Percentiles rank a stretch among this genome's conserved stretches.
phyloP scores from a whole-genome alignment of 371 early-diverging fungal genomes.

The Rhizopus arrhizus region DNA sequence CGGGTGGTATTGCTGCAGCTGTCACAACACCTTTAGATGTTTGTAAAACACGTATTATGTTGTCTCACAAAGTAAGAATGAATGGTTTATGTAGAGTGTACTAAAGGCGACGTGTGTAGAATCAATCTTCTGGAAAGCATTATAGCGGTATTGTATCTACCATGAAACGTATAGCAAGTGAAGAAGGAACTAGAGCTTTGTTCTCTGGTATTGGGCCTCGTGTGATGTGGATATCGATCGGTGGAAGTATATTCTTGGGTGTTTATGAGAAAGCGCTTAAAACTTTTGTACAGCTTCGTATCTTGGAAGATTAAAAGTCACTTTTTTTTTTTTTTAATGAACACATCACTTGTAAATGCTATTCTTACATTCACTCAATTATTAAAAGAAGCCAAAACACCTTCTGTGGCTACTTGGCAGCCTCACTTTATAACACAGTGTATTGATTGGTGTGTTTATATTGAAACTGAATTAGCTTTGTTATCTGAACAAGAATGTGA shows the following conservation, averaged over 20 bases:
- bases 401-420: constrained; percentile 32
- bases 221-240: constrained; percentile 93
- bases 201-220: constrained; percentile 91
- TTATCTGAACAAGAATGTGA: constrained; percentile 12
- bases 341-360: constrained; percentile 15
- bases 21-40: constrained; percentile 94
- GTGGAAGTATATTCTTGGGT: constrained; percentile 94
- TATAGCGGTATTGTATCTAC: constrained; percentile 77
- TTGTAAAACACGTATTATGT: constrained; percentile 89
- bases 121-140: constrained; percentile 38
- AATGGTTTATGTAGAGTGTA: background rate
- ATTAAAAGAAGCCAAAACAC: constrained; percentile 24
- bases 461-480: constrained; percentile 38
- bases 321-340: constrained; percentile 6
- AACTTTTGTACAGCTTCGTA: constrained; percentile 45
- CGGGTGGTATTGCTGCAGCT: constrained; percentile 91
- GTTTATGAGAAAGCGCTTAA: constrained; percentile 85
- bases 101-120: constrained; percentile 7
- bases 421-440: constrained; percentile 29
- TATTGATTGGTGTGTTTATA: constrained; percentile 33
- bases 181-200: constrained; percentile 81
- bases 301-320: constrained; percentile 35
- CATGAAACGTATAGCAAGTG: constrained; percentile 70
- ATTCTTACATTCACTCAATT: constrained; percentile 28
- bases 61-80: constrained; percentile 56